These are phyloP conservation scores for Copromyces sp. DNA, from an alignment of 495 filamentous ascomycete species.

Conservation along the genomic window DNA sequence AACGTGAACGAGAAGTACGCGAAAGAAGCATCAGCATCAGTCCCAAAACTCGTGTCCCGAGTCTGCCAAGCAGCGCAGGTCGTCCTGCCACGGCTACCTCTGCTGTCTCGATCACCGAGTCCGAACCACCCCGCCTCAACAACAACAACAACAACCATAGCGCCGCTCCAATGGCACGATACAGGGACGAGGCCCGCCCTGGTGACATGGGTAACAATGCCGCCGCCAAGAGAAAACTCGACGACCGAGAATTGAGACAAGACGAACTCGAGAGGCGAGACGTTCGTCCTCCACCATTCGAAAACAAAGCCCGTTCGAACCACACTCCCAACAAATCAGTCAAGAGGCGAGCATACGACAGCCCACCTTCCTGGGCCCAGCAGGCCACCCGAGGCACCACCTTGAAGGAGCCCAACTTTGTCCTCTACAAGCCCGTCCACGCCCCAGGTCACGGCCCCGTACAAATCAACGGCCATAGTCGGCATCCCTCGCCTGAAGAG, in stretches of 20 bases:
- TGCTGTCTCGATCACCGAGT: constrained; percentile 26
- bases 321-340: constrained; percentile 20
- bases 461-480: constrained; percentile 34
- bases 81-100: constrained; percentile 19
- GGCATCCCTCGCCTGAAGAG: constrained; percentile 39
- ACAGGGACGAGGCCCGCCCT: constrained; percentile 17
- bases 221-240: constrained; percentile 44
- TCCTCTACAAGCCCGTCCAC: constrained; percentile 24
- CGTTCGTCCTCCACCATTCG: constrained; percentile 31
- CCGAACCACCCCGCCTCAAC: constrained; percentile 28
- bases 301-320: constrained; percentile 11
- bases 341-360: constrained; percentile 26
- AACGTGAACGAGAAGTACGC: constrained; percentile 34
- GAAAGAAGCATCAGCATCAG: constrained; percentile 47
- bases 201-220: constrained; percentile 24
- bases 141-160: constrained; percentile 22
- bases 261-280: constrained; percentile 36
- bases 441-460: constrained; percentile 9
- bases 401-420: constrained; percentile 26
- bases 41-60: constrained; percentile 51
- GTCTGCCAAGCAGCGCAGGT: constrained; percentile 36
- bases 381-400: constrained; percentile 13
- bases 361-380: constrained; percentile 38
- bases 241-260: constrained; percentile 35
- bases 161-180: constrained; percentile 16